These are phyloP conservation scores for Agrostemma githago DNA, from an alignment of 148 eudicot species.

Conservation along the genomic window DNA sequence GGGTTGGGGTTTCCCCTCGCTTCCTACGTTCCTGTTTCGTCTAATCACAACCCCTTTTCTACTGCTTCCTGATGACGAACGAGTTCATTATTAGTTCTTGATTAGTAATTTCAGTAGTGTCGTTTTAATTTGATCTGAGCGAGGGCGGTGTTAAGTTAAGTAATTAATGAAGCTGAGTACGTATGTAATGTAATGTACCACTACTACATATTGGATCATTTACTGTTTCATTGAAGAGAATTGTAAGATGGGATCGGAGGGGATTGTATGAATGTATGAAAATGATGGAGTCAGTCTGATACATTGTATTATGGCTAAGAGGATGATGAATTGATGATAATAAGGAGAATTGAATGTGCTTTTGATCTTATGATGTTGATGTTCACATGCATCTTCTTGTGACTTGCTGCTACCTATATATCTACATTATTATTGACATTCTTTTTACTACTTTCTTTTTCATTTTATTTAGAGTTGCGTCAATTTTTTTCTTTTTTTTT, in stretches of 20 bases:
- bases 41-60: constrained; percentile 11
- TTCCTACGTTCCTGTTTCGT: constrained; percentile 28
- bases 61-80: not conserved
- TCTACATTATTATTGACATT: not conserved
- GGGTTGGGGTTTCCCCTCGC: constrained; percentile 38
- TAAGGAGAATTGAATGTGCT: not conserved
- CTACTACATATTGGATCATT: too few relatives aligned
- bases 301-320: not conserved
- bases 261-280: not conserved
- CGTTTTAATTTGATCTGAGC: too few relatives aligned
- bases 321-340: not conserved
- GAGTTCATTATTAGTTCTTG: too few relatives aligned
- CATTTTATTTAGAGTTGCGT: too few relatives aligned
- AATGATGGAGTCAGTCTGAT: too few relatives aligned
- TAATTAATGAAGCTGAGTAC: too few relatives aligned
- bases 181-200: too few relatives aligned
- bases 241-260: not conserved
- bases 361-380: not conserved
- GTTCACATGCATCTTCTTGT: constrained; percentile 5
- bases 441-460: not conserved
- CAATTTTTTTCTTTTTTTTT: not conserved
- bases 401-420: not conserved
- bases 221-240: constrained; percentile 18
- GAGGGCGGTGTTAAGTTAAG: too few relatives aligned
- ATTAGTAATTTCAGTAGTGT: too few relatives aligned